Evolutionary conservation across 208 protist species (phyloP).

Genomic region (Crithidia thermophila): DNA sequence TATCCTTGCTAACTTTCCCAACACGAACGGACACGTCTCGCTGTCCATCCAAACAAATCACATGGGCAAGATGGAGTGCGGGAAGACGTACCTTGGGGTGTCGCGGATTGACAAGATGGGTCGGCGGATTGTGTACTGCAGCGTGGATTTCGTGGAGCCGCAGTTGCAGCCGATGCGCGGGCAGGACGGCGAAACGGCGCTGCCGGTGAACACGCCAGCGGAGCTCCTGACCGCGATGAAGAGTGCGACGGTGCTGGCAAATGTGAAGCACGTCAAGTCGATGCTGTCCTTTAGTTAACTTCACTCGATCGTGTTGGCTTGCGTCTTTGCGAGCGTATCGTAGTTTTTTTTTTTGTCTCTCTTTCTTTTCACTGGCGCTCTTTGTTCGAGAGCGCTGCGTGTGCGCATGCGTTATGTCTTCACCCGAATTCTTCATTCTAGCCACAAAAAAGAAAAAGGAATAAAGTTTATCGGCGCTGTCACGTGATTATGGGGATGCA

Average conservation of each 20-base stretch:
- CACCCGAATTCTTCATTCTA: too few species aligned
- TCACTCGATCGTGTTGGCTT: too few species aligned
- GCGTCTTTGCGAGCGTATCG: too few species aligned
- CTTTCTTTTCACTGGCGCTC: too few species aligned
- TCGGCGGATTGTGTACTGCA: slow-evolving; percentile 47
- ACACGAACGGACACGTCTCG: slow-evolving; percentile 39
- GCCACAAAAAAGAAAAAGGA: too few species aligned
- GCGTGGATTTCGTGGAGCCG: slow-evolving; percentile 46
- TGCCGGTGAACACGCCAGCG: slow-evolving; percentile 18
- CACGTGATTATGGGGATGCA: too few species aligned
- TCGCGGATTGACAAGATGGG: slow-evolving; percentile 55
- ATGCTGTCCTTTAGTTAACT: slow-evolving; percentile 30
- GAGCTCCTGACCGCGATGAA: slow-evolving; percentile 31
- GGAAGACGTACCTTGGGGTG: slow-evolving; percentile 31
- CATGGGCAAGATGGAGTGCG: slow-evolving; percentile 21
- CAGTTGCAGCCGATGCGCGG: slow-evolving; percentile 6
- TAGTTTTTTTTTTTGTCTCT: too few species aligned
- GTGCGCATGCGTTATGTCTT: too few species aligned
- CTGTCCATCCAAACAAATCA: slow-evolving; percentile 53
- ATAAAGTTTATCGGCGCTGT: too few species aligned
- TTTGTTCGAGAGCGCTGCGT: too few species aligned
- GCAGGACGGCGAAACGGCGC: neutral
- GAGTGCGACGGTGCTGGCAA: slow-evolving; percentile 33
- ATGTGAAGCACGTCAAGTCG: slow-evolving; percentile 59
- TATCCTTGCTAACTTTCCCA: slow-evolving; percentile 35